These are phyloP conservation scores for Crithidia expoeki DNA, from an alignment of 208 protist genomes.

Conservation along the genomic window DNA sequence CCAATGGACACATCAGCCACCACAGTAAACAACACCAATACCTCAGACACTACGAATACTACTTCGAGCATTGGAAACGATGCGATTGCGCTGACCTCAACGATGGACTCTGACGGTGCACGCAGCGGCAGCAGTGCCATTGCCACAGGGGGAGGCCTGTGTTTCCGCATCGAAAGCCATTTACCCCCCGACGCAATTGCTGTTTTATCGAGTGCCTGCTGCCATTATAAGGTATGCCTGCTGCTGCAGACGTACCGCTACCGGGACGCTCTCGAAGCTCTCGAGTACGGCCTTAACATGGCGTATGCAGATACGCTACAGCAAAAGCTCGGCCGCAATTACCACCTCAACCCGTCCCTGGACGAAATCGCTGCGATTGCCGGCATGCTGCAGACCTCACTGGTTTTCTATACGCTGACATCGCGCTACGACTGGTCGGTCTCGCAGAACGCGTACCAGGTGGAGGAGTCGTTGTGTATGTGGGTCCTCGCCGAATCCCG, in stretches of 20 bases:
- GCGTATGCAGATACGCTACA: conserved; percentile 77
- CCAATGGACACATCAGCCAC: conserved; percentile 23
- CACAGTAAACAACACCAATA: conserved; percentile 1
- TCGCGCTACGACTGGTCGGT: conserved; percentile 74
- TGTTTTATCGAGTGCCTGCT: conserved; percentile 58
- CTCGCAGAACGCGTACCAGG: conserved; percentile 40
- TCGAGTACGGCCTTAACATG: conserved; percentile 72
- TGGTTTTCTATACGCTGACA: conserved; percentile 78
- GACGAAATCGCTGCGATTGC: conserved; percentile 88
- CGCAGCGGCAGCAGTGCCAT: conserved; percentile 9
- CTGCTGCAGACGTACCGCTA: conserved; percentile 87
- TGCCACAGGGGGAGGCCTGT: neutral
- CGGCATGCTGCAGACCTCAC: conserved; percentile 49
- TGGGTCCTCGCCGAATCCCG: conserved; percentile 84
- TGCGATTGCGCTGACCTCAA: neutral
- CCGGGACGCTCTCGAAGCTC: conserved; percentile 82
- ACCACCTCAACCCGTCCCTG: conserved; percentile 61
- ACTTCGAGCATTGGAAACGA: neutral
- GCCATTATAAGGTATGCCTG: conserved; percentile 67
- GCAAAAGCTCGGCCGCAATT: conserved; percentile 82
- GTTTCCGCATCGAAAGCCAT: conserved; percentile 29
- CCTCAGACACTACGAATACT: neutral
- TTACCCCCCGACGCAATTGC: conserved; percentile 56
- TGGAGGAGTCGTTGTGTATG: conserved; percentile 75
- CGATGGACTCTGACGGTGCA: conserved; percentile 1